phyloP scores from a whole-genome alignment of 2,329 filamentous ascomycete species.

The Metarhizium sp. region DNA sequence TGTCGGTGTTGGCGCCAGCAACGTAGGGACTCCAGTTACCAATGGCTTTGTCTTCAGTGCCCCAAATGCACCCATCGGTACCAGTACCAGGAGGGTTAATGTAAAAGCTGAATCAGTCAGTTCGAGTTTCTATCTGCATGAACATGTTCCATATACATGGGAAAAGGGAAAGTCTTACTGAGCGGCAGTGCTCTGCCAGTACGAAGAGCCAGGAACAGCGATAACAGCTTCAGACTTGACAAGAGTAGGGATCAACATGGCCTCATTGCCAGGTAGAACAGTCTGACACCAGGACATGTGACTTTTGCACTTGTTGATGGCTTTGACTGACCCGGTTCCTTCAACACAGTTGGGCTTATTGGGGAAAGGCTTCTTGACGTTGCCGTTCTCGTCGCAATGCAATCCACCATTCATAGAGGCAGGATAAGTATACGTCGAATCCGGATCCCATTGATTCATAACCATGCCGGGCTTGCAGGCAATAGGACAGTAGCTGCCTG shows the following conservation, averaged over 20 bases:
- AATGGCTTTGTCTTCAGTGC: constrained; percentile 47
- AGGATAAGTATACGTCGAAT: constrained; percentile 59
- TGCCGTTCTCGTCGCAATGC: constrained; percentile 58
- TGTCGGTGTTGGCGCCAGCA: constrained; percentile 62
- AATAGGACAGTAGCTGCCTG: constrained; percentile 64
- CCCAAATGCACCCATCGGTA: constrained; percentile 62
- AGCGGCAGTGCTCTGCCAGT: constrained; percentile 65
- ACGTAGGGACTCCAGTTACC: constrained; percentile 76
- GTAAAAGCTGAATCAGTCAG: constrained; percentile 50
- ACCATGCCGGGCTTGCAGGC: constrained; percentile 69
- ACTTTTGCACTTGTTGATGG: constrained; percentile 54
- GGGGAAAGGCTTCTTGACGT: constrained; percentile 60
- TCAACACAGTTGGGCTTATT: constrained; percentile 59
- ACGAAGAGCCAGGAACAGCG: constrained; percentile 59
- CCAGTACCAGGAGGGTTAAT: constrained; percentile 65
- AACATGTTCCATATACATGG: not conserved
- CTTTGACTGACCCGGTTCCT: constrained; percentile 56
- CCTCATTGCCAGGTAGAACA: constrained; percentile 68
- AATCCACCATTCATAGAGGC: constrained; percentile 69
- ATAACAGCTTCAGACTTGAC: constrained; percentile 48
- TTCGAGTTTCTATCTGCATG: not conserved
- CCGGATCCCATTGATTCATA: constrained; percentile 69
- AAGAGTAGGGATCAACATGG: constrained; percentile 73
- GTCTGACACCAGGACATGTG: constrained; percentile 70
- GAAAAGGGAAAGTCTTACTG: constrained; percentile 44